Evolutionary conservation across 768 basidiomycete species (phyloP).

Genomic region (Tulasnella sp.): DNA sequence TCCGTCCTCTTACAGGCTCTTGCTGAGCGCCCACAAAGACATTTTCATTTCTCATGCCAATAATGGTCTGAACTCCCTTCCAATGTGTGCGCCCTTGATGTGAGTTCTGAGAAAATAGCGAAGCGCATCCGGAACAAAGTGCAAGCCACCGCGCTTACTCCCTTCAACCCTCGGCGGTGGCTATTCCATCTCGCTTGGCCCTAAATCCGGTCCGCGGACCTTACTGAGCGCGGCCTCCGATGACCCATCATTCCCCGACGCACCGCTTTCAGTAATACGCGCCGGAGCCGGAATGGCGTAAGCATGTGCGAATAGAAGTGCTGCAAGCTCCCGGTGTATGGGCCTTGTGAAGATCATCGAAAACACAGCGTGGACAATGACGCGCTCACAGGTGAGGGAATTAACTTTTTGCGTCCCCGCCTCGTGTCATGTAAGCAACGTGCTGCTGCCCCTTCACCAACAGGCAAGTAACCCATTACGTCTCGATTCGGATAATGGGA

Average conservation of each 20-base stretch:
- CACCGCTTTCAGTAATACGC: neutral
- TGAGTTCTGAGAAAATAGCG: neutral
- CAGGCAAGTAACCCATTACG: neutral
- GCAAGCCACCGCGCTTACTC: neutral
- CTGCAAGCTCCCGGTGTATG: neutral
- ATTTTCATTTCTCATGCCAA: no score
- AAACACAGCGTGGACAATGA: neutral
- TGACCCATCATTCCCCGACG: neutral
- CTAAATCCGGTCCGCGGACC: no score
- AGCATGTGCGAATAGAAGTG: neutral
- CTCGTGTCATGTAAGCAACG: neutral
- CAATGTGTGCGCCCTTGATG: neutral
- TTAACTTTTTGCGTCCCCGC: neutral
- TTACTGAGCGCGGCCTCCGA: neutral
- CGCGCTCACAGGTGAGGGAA: neutral
- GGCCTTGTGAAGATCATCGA: neutral
- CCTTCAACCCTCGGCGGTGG: neutral
- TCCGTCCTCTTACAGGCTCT: no score
- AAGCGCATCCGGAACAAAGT: neutral
- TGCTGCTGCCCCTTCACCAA: neutral
- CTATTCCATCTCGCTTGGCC: neutral
- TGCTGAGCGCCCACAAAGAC: no score
- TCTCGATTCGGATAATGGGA: constrained; percentile 9
- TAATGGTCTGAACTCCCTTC: no score
- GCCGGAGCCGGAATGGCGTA: neutral